A percentile compares a stretch with the other conserved stretches of the same genome.
These are phyloP conservation scores for Anaeromyces robustus DNA, from an alignment of 192 early-diverging fungal species.

Conservation along the genomic window DNA sequence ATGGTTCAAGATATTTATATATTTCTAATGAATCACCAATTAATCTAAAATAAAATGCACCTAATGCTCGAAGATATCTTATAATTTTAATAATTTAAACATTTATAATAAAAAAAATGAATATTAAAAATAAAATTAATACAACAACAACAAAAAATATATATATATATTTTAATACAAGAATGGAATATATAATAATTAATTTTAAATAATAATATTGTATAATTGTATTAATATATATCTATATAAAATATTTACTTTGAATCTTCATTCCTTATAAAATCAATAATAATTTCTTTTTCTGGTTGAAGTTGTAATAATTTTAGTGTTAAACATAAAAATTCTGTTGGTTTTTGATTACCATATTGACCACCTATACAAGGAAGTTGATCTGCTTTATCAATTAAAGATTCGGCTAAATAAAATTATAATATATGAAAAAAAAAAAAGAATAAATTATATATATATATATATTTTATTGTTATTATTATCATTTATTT, in stretches of 20 bases:
- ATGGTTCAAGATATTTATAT: slow-evolving; percentile 70
- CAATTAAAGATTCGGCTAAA: slow-evolving; percentile 66
- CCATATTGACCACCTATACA: slow-evolving; percentile 74
- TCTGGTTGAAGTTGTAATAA: slow-evolving; percentile 87
- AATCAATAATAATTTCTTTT: slow-evolving; percentile 66
- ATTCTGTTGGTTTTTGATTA: slow-evolving; percentile 74
- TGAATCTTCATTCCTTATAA: slow-evolving; percentile 64
- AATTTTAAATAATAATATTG: not conserved
- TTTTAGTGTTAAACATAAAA: slow-evolving; percentile 76
- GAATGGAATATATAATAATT: not conserved
- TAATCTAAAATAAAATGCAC: slow-evolving; percentile 75
- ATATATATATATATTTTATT: too few relatives aligned
- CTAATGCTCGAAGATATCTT: slow-evolving; percentile 73
- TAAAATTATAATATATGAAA: slow-evolving; percentile 3
- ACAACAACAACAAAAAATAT: too few relatives aligned
- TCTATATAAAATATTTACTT: slow-evolving; percentile 26
- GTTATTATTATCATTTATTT: too few relatives aligned
- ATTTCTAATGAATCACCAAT: slow-evolving; percentile 60
- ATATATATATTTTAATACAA: not conserved
- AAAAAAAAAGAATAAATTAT: not conserved
- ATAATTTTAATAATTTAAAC: not conserved
- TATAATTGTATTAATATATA: not conserved
- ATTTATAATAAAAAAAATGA: not conserved
- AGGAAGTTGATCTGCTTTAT: slow-evolving; percentile 60
- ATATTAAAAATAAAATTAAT: too few relatives aligned